Evolutionary conservation across 441 rosid genomes (phyloP).

Genomic region (Melastoma candidum): DNA sequence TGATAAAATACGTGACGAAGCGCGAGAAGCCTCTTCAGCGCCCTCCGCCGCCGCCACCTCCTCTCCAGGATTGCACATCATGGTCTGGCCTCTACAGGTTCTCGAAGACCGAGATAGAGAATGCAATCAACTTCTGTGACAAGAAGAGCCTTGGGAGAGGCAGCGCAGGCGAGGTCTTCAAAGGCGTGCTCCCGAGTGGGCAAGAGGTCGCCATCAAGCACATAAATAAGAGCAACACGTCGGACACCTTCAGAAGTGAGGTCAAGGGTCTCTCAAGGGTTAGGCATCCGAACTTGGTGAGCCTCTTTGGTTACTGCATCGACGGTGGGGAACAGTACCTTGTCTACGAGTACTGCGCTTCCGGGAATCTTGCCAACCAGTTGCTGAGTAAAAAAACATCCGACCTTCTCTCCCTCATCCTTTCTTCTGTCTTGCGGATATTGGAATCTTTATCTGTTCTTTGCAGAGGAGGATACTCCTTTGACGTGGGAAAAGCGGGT

Average conservation of each 20-base stretch:
- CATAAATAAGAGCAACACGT: constrained; percentile 28
- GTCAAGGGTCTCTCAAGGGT: constrained; percentile 56
- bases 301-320: constrained; percentile 46
- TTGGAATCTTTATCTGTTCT: background rate
- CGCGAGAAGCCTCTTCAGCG: constrained; percentile 1
- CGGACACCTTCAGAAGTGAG: constrained; percentile 44
- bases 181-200: constrained; percentile 58
- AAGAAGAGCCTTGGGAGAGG: constrained; percentile 40
- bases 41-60: constrained; percentile 5
- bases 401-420: background rate
- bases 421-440: constrained; percentile 22
- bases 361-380: constrained; percentile 53
- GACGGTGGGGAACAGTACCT: constrained; percentile 51
- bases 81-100: constrained; percentile 50
- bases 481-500: constrained; percentile 56
- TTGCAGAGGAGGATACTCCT: constrained; percentile 31
- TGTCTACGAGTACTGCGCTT: constrained; percentile 51
- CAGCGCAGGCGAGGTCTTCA: constrained; percentile 51
- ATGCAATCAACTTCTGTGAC: constrained; percentile 28
- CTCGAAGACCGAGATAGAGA: constrained; percentile 52
- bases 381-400: constrained; percentile 16
- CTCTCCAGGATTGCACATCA: constrained; percentile 14
- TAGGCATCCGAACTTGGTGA: constrained; percentile 57
- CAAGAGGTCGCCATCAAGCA: constrained; percentile 57
- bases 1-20: constrained; percentile 24